Base-by-base conservation (phyloP, 177 flowering plant genomes). In the Vitis hybrid region DNA sequence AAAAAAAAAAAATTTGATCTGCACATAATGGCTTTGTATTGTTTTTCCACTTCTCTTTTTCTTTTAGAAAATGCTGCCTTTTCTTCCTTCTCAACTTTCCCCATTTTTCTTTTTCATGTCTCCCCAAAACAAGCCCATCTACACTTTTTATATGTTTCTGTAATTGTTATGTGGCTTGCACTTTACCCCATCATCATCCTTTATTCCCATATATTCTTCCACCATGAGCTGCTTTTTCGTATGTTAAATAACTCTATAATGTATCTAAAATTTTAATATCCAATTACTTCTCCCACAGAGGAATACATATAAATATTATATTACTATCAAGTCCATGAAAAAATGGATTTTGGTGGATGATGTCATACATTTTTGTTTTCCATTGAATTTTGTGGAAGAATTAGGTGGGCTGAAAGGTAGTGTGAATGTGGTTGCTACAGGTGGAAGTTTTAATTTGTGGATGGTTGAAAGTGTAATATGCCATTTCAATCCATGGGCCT, bases 401-500 rank as follows among this genome's bases (percentile, higher is more conserved):
- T 5, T 18, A 57, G 60, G 26, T 57, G 26, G 26, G 18, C 10
- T 18, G 26, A 57, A 22, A 57, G 9, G 22, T 16, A 15, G 2
- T 21, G 53, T 31, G 33, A 53, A 12, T n/a, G 29, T 62, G 9
- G 26, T 63, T 49, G 3, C 48, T 26, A 64, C 6, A 39, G 18
- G 52, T 51, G 33, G 65, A 26, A 61, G 68, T 26, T 48, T 9
- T 61, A 11, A 5, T 26, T 2, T 51, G 56, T 31, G 16, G 19
- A 2, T 10, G 51, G 13, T 55, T 67, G 60, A 62, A 71, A 58
- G 59, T 15, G 51, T 64, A 21, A 56, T 60, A 79, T 70, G 75
- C 72, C 73, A 76, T 64, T 70, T 73, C 77, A 70, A 71, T 67
- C 70, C 57, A 62, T 50, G 65, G 51, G 21, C 15, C 61, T 49